Evolutionary conservation across 2,329 filamentous ascomycete genomes (phyloP).

Genomic region (Byssoonygena ceratinophila): DNA sequence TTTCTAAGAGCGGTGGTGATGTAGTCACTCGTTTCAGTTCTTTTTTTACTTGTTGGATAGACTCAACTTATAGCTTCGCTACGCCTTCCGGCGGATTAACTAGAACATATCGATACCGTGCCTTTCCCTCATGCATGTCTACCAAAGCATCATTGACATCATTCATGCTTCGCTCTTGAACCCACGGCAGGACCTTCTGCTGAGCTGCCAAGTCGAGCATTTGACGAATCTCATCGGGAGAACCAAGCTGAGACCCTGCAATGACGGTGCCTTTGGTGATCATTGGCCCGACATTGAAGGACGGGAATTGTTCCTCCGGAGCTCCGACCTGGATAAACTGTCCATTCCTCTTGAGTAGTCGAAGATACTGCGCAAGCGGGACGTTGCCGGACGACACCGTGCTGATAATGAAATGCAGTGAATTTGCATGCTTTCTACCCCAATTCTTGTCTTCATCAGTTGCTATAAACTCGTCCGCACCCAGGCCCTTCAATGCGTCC

Average conservation of each 20-base stretch:
- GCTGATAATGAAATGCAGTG: slow-evolving; percentile 47
- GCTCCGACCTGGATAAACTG: slow-evolving; percentile 57
- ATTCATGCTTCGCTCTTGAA: slow-evolving; percentile 33
- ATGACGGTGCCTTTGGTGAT: slow-evolving; percentile 48
- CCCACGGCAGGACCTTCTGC: slow-evolving; percentile 36
- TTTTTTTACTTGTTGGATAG: too few relatives aligned
- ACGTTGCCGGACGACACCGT: slow-evolving; percentile 52
- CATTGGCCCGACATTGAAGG: slow-evolving; percentile 48
- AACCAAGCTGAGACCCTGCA: slow-evolving; percentile 40
- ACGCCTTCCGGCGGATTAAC: slow-evolving; percentile 28
- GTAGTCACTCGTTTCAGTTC: too few relatives aligned
- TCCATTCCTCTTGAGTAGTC: slow-evolving; percentile 49
- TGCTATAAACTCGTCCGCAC: slow-evolving; percentile 47
- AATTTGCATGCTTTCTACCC: slow-evolving; percentile 39
- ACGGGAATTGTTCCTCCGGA: slow-evolving; percentile 49
- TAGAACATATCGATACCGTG: slow-evolving; percentile 40
- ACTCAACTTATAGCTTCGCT: too few relatives aligned
- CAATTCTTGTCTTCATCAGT: slow-evolving; percentile 48
- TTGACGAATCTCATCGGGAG: slow-evolving; percentile 33
- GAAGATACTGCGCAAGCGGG: slow-evolving; percentile 53
- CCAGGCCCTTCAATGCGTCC: slow-evolving; percentile 43
- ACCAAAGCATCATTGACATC: slow-evolving; percentile 36
- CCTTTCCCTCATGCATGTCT: slow-evolving; percentile 39
- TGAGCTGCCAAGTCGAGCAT: slow-evolving; percentile 37
- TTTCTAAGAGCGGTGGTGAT: too few relatives aligned